Evolutionary conservation across 2,329 filamentous ascomycete genomes (phyloP).

Genomic region (Diatrype stigma): DNA sequence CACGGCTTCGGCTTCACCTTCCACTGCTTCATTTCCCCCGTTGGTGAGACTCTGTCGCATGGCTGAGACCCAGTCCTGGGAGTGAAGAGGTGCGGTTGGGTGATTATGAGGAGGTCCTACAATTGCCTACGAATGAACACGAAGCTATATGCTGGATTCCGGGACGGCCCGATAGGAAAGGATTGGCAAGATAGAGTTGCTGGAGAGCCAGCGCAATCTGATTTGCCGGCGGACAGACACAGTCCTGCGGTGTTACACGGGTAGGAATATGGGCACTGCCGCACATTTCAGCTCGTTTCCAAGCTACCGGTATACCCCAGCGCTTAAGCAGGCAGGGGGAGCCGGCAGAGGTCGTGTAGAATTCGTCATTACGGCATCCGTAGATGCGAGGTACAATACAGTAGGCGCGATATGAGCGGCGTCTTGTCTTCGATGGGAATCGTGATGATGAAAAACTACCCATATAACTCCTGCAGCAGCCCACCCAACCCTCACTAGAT

Average conservation of each 20-base stretch:
- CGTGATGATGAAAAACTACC: too few relatives aligned
- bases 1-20: too few relatives aligned
- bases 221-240: neutral
- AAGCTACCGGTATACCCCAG: neutral
- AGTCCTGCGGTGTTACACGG: neutral
- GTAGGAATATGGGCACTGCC: neutral
- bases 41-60: neutral
- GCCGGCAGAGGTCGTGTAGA: too few relatives aligned
- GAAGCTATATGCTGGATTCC: neutral
- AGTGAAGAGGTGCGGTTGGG: neutral
- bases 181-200: neutral
- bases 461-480: too few relatives aligned
- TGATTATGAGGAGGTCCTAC: neutral
- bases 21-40: too few relatives aligned
- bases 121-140: neutral
- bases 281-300: neutral
- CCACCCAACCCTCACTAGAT: too few relatives aligned
- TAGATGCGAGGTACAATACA: too few relatives aligned
- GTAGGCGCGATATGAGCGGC: too few relatives aligned
- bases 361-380: too few relatives aligned
- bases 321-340: neutral
- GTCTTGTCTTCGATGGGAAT: too few relatives aligned
- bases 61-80: neutral
- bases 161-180: neutral
- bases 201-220: neutral